Base-by-base conservation (phyloP, 495 filamentous ascomycete genomes). In the Penicillium steckii region DNA sequence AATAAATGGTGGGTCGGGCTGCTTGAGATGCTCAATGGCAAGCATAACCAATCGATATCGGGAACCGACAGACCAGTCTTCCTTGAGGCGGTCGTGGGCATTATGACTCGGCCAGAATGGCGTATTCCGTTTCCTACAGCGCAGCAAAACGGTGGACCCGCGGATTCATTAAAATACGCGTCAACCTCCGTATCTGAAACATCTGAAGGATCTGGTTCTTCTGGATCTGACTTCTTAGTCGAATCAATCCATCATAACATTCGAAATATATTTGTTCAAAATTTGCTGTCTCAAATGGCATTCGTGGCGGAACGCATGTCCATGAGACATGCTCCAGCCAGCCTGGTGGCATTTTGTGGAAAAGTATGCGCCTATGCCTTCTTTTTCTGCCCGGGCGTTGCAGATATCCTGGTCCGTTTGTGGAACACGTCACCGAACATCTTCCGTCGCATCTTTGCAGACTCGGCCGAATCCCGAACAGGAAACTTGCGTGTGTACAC, bases 1-100 rank as follows among this genome's bases (percentile, higher is more conserved):
- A 91, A 96, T 61, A 94, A 90, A 64, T 98, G 94, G 94, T 98
- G 94, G 94, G 89, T 81, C 30, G 92, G 87, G 7, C 78, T 98
- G 40, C 70, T 97, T 37, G 90, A 92, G 50, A 85, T 96, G 76
- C 79, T 97, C 37, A 85, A 91, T 61, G 86, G 85, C 56, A 83
- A 79, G 54, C 75, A 88, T 56, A 84, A 85, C 53, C 80, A 86
- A 59, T 83, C 83, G 6, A 82, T 95, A 32, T 82, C 89, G 41
- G 85, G 85, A 17, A 85, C 87, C 37, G 85, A 96, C 71, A 75
- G 93, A 44, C 92, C 92, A 1, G 81, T 84, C 0, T 83, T 95
- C 42, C 77, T 97, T 19, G 94, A 97, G 60, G 88, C 86, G 15
- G 79, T 90, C 35, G 79, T 85, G 30, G 85, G 85, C 22, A 85